Evolutionary conservation across 2,329 filamentous ascomycete genomes (phyloP).

Genomic region (Aureobasidium zeae): DNA sequence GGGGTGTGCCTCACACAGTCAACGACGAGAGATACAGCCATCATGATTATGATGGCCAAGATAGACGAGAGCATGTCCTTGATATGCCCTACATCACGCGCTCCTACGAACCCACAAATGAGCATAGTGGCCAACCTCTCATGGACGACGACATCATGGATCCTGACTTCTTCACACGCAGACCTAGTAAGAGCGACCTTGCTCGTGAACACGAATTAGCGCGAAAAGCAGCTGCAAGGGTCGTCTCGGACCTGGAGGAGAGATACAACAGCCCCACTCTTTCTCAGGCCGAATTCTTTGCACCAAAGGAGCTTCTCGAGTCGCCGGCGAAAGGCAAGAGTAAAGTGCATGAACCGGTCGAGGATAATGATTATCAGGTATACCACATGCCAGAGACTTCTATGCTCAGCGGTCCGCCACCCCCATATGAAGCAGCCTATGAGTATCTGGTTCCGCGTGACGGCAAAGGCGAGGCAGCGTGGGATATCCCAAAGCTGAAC

Average conservation of each 20-base stretch:
- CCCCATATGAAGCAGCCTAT: conserved; percentile 22
- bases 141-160: conserved; percentile 40
- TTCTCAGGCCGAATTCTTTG: conserved; percentile 40
- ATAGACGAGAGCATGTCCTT: neutral
- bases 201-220: conserved; percentile 23
- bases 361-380: conserved; percentile 36
- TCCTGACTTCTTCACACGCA: conserved; percentile 36
- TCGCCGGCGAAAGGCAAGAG: conserved; percentile 31
- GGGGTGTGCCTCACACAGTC: neutral
- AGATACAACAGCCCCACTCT: conserved; percentile 32
- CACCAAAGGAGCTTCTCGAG: conserved; percentile 38
- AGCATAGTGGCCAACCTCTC: conserved; percentile 30
- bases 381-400: conserved; percentile 31
- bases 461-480: neutral
- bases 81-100: conserved; percentile 7
- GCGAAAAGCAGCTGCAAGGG: conserved; percentile 29
- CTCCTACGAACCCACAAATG: conserved; percentile 25
- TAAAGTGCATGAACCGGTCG: conserved; percentile 33
- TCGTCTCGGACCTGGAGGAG: conserved; percentile 36
- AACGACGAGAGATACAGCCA: neutral
- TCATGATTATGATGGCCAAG: conserved; percentile 10
- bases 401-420: conserved; percentile 29
- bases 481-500: conserved; percentile 43
- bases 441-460: neutral
- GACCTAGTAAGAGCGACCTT: conserved; percentile 22